Evolutionary conservation across 306 rosid species (phyloP).

Genomic region (Vigna angularis): DNA sequence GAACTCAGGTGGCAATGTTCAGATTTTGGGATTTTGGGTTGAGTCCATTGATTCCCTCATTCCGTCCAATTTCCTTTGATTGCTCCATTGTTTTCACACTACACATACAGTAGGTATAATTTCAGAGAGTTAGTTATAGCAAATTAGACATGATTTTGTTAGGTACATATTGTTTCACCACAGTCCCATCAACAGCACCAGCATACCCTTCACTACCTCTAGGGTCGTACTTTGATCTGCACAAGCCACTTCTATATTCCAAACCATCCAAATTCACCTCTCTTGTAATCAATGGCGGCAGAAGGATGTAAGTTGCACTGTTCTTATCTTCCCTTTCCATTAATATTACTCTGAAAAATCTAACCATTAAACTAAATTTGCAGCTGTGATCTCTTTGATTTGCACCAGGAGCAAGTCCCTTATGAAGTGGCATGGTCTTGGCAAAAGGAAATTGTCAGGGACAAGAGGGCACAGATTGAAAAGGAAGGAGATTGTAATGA

Average conservation of each 20-base stretch:
- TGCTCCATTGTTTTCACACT: background rate
- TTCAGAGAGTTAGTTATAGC: constrained; percentile 2
- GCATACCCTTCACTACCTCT: constrained; percentile 6
- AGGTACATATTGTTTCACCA: constrained; percentile 14
- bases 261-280: constrained; percentile 1
- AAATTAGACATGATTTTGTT: constrained; percentile 36
- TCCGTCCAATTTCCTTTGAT: background rate
- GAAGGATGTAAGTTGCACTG: constrained; percentile 1
- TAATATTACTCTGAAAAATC: background rate
- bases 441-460: constrained; percentile 52
- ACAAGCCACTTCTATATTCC: constrained; percentile 11
- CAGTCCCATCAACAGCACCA: constrained; percentile 1
- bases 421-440: constrained; percentile 61
- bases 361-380: constrained; percentile 22
- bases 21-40: background rate
- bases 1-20: background rate
- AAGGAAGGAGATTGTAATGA: constrained; percentile 47
- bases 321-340: background rate
- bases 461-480: constrained; percentile 50
- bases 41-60: background rate
- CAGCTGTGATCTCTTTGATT: constrained; percentile 78
- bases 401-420: constrained; percentile 63
- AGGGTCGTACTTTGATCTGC: background rate
- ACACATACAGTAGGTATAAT: background rate
- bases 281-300: background rate